Conservation (phyloP, 2,329 filamentous ascomycete species). For the Dactylellina haptotyla region DNA sequence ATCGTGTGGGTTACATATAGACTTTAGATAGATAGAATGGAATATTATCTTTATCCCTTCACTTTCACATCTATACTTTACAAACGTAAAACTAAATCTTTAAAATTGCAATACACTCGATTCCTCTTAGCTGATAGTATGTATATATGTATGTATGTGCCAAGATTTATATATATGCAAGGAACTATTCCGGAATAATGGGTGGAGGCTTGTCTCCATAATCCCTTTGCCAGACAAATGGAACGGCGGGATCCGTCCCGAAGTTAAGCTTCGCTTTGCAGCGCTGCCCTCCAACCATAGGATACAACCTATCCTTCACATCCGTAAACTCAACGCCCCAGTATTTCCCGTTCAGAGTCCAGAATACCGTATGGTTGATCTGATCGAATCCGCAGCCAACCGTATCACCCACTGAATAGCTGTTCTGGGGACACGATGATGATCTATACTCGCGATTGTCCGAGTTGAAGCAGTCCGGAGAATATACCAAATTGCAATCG, state of each 20-base stretch:
- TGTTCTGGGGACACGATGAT: neutral
- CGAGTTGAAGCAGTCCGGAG: neutral
- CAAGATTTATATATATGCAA: too few species aligned
- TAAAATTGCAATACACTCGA: neutral
- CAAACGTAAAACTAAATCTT: neutral
- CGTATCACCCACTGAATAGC: neutral
- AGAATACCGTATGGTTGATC: conserved; percentile 18
- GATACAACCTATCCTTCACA: conserved; percentile 20
- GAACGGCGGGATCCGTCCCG: conserved; percentile 7
- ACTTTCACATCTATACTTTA: neutral
- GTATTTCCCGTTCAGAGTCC: conserved; percentile 27
- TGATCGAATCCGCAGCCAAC: conserved; percentile 41
- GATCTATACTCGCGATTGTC: neutral
- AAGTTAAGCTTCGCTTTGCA: conserved; percentile 15
- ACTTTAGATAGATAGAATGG: conserved; percentile 24
- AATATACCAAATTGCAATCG: neutral
- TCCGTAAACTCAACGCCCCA: neutral
- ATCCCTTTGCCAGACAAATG: conserved; percentile 16
- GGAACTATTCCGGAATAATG: neutral
- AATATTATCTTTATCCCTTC: conserved; percentile 6
- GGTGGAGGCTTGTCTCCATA: neutral
- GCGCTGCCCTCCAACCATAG: conserved; percentile 5
- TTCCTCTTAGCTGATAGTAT: too few species aligned
- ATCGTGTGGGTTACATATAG: conserved; percentile 34
- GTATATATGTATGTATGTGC: too few species aligned